These are phyloP conservation scores for Coprinopsis cinerea DNA, from an alignment of 768 basidiomycete genomes.

Conservation along the genomic window DNA sequence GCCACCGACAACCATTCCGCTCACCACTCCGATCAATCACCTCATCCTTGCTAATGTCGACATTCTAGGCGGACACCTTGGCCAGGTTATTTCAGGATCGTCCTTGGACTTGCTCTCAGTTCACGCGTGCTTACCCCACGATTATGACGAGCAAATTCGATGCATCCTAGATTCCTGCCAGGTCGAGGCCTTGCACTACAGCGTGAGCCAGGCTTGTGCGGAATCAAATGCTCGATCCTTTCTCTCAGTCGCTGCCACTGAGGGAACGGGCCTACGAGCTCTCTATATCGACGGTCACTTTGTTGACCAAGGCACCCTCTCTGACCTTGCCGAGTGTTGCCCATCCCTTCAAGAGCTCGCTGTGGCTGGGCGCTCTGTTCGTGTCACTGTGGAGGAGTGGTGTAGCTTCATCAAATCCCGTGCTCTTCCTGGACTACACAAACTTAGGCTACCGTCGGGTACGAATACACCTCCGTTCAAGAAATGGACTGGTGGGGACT, in stretches of 20 bases:
- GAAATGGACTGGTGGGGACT: conserved; percentile 26
- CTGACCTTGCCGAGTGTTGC: conserved; percentile 28
- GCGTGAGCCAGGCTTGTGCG: conserved; percentile 26
- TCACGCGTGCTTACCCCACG: conserved; percentile 24
- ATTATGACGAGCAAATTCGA: conserved; percentile 35
- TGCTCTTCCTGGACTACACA: conserved; percentile 26
- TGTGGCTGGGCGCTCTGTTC: conserved; percentile 33
- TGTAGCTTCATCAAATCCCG: conserved; percentile 30
- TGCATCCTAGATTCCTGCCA: conserved; percentile 35
- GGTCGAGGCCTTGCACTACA: conserved; percentile 38
- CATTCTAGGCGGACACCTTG: conserved; percentile 34
- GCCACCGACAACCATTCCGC: conserved; percentile 28
- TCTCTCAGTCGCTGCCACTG: conserved; percentile 23
- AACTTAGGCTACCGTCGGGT: conserved; percentile 32
- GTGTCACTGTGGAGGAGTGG: conserved; percentile 38
- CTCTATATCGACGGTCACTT: conserved; percentile 38
- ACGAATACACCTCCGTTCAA: conserved; percentile 34
- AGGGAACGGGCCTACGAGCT: conserved; percentile 26
- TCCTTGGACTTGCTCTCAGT: conserved; percentile 32
- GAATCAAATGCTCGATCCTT: conserved; percentile 19
- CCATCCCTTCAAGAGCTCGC: conserved; percentile 33
- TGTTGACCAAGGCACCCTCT: conserved; percentile 31
- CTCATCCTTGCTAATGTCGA: conserved; percentile 40
- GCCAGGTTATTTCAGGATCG: conserved; percentile 32
- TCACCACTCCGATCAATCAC: conserved; percentile 28